Base-by-base conservation (phyloP, 257 asterid species). In the Capsicum rhomboideum region DNA sequence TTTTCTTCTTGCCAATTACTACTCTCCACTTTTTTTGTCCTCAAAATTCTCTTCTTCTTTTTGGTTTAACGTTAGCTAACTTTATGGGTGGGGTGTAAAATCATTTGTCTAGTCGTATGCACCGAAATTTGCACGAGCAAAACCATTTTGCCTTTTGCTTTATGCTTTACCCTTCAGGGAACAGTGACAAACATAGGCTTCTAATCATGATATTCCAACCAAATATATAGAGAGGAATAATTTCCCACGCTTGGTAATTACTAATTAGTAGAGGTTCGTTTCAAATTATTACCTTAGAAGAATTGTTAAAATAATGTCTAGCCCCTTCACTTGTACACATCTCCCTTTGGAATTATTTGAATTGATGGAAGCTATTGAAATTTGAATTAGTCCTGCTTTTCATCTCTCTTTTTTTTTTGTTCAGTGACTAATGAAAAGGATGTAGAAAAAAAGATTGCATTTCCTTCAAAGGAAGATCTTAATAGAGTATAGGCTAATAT, bases 91-190 rank as follows among this genome's bases (percentile, higher is more conserved):
- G 16, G 84, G 85, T 44, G 84, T 42, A 42, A 77, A 81, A 81
- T 84, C 82, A 81, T 6, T 54, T 52, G 68, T 84, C 85, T n/a
- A 67, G 31, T 77, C 53, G 18, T 78, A 64, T 86, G 83, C 64
- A 83, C 82, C 29, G 77, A 86, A 83, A 86, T 13, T 40, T 61
- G 77, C 84, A 59, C 56, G 54, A 34, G 55, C 37, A 63, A n/a
- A n/a, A 55, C 6, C 72, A 80, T 37, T 50, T 80, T 80, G 42
- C 77, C 77, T 80, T 80, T 59, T 21, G 75, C 77, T 80, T 80
- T 37, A 58, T 61, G 74, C 59, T 80, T 59, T 80, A 59, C 50
- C 58, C 44, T 59, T 59, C 20, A 0, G 12, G 42, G 56, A 42
- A 61, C 75, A 80, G 69, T 80, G 56, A 21, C 74, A 56, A 68